These are phyloP conservation scores for Malania oleifera DNA, from an alignment of 164 flowering plant genomes.

Conservation along the genomic window DNA sequence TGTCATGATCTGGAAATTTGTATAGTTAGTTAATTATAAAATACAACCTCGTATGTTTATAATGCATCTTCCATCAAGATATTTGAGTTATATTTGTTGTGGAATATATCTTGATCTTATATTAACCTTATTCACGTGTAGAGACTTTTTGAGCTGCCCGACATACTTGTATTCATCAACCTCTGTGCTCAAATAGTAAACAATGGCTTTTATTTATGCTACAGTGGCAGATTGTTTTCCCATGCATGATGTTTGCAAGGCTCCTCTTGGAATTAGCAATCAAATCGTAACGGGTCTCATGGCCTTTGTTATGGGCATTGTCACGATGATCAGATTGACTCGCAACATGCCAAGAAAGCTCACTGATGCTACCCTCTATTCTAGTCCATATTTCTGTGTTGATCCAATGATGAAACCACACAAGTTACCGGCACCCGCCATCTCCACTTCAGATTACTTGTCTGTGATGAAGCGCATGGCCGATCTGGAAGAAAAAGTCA, in stretches of 20 bases:
- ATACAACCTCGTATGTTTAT: too few species aligned
- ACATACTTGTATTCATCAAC: neutral
- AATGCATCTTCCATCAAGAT: too few species aligned
- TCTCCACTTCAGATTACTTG: conserved; percentile 31
- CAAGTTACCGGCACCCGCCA: conserved; percentile 18
- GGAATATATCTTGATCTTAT: too few species aligned
- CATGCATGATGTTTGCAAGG: conserved; percentile 21
- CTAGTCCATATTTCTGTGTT: conserved; percentile 26
- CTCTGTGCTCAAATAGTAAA: neutral
- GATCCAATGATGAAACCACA: conserved; percentile 21
- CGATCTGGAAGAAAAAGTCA: conserved; percentile 48
- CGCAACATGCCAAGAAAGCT: conserved; percentile 50
- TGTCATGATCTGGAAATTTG: too few species aligned
- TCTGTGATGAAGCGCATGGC: conserved; percentile 51
- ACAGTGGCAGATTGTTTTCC: conserved; percentile 21
- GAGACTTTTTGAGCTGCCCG: too few species aligned
- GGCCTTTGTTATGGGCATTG: conserved; percentile 56
- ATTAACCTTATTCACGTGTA: too few species aligned
- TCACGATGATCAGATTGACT: conserved; percentile 44
- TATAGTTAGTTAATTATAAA: too few species aligned
- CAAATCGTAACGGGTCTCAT: conserved; percentile 36
- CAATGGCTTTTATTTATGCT: neutral
- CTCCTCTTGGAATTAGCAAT: conserved; percentile 23
- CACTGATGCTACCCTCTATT: conserved; percentile 42
- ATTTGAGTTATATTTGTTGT: too few species aligned